Evolutionary conservation across 768 basidiomycete genomes (phyloP).

Genomic region (Auricularia cornea): DNA sequence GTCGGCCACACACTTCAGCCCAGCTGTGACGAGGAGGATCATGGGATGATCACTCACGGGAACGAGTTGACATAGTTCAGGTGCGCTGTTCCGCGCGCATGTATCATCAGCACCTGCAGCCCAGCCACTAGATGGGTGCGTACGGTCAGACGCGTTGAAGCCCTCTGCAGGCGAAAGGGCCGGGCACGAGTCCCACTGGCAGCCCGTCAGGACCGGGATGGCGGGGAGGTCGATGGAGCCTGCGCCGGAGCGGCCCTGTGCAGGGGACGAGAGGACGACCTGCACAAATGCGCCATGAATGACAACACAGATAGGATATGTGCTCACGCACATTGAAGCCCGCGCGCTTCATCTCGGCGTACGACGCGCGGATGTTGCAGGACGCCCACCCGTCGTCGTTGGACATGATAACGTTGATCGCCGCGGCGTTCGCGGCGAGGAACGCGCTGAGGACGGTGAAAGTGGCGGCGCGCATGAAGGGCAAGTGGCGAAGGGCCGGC

Average conservation of each 20-base stretch:
- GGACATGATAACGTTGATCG: neutral
- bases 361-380: slow-evolving; percentile 23
- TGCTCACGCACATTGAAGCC: slow-evolving; percentile 21
- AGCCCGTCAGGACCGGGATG: slow-evolving; percentile 15
- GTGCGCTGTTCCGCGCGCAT: slow-evolving; percentile 16
- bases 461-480: neutral
- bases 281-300: neutral
- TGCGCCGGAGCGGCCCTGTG: slow-evolving; percentile 38
- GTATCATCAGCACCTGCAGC: too few relatives aligned
- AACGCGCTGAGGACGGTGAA: neutral
- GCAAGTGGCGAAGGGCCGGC: neutral
- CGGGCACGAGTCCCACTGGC: slow-evolving; percentile 37
- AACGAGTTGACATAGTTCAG: slow-evolving; percentile 39
- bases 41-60: slow-evolving; percentile 19
- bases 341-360: slow-evolving; percentile 15
- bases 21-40: neutral
- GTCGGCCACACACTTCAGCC: neutral
- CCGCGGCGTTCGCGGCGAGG: neutral
- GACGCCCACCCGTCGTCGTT: slow-evolving; percentile 20
- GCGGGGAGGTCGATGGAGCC: slow-evolving; percentile 28
- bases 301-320: too few relatives aligned
- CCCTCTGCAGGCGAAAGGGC: slow-evolving; percentile 35
- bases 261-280: slow-evolving; percentile 37
- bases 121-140: slow-evolving; percentile 6
- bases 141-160: slow-evolving; percentile 25